Evolutionary conservation across 192 early-diverging fungal genomes (phyloP).

Genomic region (Lobosporangium transversale): DNA sequence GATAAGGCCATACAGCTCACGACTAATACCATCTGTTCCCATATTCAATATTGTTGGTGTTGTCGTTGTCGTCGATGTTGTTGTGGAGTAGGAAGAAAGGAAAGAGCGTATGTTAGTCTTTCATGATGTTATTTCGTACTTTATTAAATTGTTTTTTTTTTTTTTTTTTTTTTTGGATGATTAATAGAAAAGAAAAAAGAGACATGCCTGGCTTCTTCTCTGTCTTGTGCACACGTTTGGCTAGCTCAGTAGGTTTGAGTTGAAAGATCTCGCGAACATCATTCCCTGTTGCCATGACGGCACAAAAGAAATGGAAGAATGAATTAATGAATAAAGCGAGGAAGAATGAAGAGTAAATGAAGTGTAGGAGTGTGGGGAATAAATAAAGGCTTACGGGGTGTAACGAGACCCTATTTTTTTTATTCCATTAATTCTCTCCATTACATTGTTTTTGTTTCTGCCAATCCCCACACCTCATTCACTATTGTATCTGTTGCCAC

Average conservation of each 20-base stretch:
- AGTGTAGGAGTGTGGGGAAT: not conserved
- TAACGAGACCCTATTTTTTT: not conserved
- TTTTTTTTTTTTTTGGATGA: too few species aligned
- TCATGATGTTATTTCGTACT: not conserved
- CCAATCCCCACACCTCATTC: too few species aligned
- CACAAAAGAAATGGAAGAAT: too few species aligned
- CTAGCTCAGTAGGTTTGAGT: slow-evolving; percentile 53
- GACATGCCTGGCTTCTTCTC: slow-evolving; percentile 63
- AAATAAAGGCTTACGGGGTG: not conserved
- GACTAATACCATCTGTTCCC: slow-evolving; percentile 62
- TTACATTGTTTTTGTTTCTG: too few species aligned
- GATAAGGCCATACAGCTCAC: slow-evolving; percentile 72
- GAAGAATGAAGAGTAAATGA: not conserved
- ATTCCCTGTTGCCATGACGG: slow-evolving; percentile 58
- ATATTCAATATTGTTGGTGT: too few species aligned
- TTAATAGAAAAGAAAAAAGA: not conserved
- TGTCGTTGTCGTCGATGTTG: too few species aligned
- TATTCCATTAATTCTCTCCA: not conserved
- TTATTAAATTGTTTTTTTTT: not conserved
- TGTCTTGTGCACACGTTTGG: slow-evolving; percentile 33
- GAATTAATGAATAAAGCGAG: not conserved
- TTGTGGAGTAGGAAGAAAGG: not conserved
- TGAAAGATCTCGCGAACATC: slow-evolving; percentile 74
- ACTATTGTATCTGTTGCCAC: too few species aligned
- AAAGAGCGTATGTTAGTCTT: not conserved